Base-by-base conservation (phyloP, 1,139 yeast genomes). In the Saccharomyces pastorianus region DNA sequence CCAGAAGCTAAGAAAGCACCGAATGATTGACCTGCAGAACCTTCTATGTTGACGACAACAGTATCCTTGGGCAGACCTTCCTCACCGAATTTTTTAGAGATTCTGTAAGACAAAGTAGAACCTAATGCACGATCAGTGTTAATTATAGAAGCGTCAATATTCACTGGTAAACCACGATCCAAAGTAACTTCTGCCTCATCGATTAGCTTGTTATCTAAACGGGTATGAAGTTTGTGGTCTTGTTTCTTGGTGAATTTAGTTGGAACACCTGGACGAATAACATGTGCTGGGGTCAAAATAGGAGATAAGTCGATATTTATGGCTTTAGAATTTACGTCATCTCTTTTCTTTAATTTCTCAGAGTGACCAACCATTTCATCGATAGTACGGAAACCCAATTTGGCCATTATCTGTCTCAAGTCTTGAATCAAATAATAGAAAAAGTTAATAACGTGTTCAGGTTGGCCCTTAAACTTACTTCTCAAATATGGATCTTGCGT, bases 281-380 rank as follows among this genome's bases (percentile, higher is more conserved):
- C 82, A 71, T 91, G 97, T 49, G 98, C 98, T 25, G 99, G 99
- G 48, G 98, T 93, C 69, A 93, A 81, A 61, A 93, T 85, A 61
- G 98, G 97, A 50, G 95, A 81, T 69, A 93, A 77, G 69, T 93
- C 98, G 64, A 93, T 81, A 76, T 88, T 88, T 56, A 91, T 89
- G 61, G 93, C 90, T 82, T 93, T 93, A 60, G 95, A 84, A 70
- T 84, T 88, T 67, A 95, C 83, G 67, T 89, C 95, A 60, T 88
- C 96, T 66, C 96, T 80, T 54, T 90, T 95, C 66, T 75, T 78
- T 69, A 93, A 81, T 73, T 84, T 88, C 75, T 93, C 99, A 50
- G 98, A 88, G 70, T 87, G 89, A 66, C 99, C 99, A 64, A 93
- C 91, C 99, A 93, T 93, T 76, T 93, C 99, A 69, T 89, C 91